These are phyloP conservation scores for Solanum sitiens DNA, from an alignment of 257 asterid genomes.

Conservation along the genomic window DNA sequence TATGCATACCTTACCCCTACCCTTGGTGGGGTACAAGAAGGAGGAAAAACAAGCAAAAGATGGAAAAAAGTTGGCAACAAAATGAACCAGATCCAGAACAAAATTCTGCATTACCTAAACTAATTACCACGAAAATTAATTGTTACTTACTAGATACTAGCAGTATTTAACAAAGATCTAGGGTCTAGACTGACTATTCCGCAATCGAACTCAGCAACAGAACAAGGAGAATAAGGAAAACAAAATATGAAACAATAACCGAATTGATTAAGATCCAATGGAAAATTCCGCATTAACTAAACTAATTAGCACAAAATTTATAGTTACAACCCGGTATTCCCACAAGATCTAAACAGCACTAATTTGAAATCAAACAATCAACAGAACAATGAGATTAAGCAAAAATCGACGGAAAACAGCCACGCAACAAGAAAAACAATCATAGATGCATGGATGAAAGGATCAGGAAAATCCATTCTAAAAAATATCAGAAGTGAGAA, in stretches of 20 bases:
- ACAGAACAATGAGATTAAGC: not conserved
- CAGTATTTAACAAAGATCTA: not conserved
- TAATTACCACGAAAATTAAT: not conserved
- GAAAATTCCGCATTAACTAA: not conserved
- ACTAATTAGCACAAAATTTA: not conserved
- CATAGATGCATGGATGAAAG: not conserved
- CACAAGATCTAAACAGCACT: not conserved
- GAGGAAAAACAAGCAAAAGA: not conserved
- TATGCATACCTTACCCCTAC: not conserved
- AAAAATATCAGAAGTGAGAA: not conserved
- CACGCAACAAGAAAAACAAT: not conserved
- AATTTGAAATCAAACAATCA: not conserved
- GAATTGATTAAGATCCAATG: not conserved
- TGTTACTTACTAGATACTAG: not conserved
- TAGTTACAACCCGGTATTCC: not conserved
- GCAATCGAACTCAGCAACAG: not conserved
- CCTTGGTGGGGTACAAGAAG: not conserved
- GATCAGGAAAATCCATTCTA: not conserved
- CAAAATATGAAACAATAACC: not conserved
- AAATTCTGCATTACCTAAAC: not conserved
- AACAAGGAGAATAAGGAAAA: not conserved
- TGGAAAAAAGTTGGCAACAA: not conserved
- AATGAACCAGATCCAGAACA: not conserved
- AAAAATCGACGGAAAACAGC: not conserved
- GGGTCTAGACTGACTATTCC: not conserved